Evolutionary conservation across 352 stramenopile genomes (phyloP).

Genomic region (Elongisporangium prolatum): DNA sequence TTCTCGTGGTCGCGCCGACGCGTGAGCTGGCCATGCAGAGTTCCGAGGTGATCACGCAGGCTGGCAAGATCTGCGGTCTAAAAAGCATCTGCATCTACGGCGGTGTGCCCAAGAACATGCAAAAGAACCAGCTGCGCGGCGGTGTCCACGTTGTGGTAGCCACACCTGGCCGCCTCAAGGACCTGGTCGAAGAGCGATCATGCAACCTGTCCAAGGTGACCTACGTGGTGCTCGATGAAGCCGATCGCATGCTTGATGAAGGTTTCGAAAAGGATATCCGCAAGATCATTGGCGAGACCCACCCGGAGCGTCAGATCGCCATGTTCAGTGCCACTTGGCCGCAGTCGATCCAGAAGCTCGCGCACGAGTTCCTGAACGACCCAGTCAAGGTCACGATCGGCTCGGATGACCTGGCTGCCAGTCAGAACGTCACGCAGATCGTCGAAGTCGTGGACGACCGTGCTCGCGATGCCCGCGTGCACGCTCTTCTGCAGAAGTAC

Average conservation of each 20-base stretch:
- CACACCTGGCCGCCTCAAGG: constrained; percentile 94
- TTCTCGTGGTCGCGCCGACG: constrained; percentile 93
- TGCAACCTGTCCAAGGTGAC: constrained; percentile 87
- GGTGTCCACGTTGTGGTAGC: constrained; percentile 93
- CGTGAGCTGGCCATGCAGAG: constrained; percentile 94
- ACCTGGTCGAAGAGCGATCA: constrained; percentile 79
- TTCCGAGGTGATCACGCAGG: constrained; percentile 89
- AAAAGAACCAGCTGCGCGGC: constrained; percentile 86
- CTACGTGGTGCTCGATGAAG: constrained; percentile 95
- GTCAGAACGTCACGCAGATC: constrained; percentile 94
- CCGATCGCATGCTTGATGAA: constrained; percentile 92
- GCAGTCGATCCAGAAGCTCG: constrained; percentile 94
- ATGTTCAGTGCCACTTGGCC: constrained; percentile 99
- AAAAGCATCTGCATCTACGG: constrained; percentile 93
- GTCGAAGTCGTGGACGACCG: constrained; percentile 94
- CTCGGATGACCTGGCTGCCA: constrained; percentile 94
- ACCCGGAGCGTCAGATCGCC: constrained; percentile 90
- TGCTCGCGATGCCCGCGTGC: constrained; percentile 80
- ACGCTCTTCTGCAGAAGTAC: constrained; percentile 92
- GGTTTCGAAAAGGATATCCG: constrained; percentile 96
- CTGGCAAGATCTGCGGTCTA: constrained; percentile 84
- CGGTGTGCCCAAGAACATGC: constrained; percentile 92
- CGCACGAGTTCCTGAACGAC: constrained; percentile 93
- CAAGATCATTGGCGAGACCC: constrained; percentile 77
- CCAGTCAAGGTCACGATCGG: constrained; percentile 92